Conservation (phyloP, 352 stramenopile species). For the Peronosclerospora sorghi region DNA sequence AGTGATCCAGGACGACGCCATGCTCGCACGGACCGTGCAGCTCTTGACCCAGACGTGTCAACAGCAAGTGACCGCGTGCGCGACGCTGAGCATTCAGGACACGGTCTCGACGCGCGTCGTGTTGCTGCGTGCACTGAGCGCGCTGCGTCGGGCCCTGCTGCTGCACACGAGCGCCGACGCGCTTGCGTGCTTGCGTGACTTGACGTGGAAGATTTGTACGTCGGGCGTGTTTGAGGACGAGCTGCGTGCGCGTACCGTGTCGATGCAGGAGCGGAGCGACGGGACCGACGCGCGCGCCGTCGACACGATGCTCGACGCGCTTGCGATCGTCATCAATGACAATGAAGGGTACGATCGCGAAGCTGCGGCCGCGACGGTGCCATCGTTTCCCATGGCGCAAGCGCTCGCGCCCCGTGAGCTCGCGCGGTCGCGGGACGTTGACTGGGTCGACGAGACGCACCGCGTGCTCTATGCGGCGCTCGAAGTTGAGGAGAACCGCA, state of each 20-base stretch:
- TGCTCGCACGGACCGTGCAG: conserved; percentile 47
- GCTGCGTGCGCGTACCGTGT: conserved; percentile 34
- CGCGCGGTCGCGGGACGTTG: conserved; percentile 5
- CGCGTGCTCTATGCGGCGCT: conserved; percentile 57
- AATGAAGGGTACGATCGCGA: conserved; percentile 63
- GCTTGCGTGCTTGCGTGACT: conserved; percentile 29
- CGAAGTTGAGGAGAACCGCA: conserved; percentile 74
- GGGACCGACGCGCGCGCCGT: conserved; percentile 48
- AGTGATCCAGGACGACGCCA: conserved; percentile 20
- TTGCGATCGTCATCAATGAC: conserved; percentile 56
- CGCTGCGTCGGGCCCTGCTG: conserved; percentile 50
- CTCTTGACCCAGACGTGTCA: conserved; percentile 60
- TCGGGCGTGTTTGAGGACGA: conserved; percentile 69
- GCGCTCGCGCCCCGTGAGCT: conserved; percentile 52
- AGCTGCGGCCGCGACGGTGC: conserved; percentile 53
- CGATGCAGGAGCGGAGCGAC: conserved; percentile 39
- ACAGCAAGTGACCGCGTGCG: conserved; percentile 59
- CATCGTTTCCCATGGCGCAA: conserved; percentile 51
- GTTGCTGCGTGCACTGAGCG: conserved; percentile 64
- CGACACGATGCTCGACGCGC: conserved; percentile 38
- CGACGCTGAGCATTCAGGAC: conserved; percentile 60
- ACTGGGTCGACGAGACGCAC: conserved; percentile 33
- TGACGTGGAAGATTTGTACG: conserved; percentile 61
- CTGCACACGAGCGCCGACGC: conserved; percentile 34
- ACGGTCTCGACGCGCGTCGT: conserved; percentile 56